These are phyloP conservation scores for Vinca minor DNA, from an alignment of 257 asterid genomes.

Conservation along the genomic window DNA sequence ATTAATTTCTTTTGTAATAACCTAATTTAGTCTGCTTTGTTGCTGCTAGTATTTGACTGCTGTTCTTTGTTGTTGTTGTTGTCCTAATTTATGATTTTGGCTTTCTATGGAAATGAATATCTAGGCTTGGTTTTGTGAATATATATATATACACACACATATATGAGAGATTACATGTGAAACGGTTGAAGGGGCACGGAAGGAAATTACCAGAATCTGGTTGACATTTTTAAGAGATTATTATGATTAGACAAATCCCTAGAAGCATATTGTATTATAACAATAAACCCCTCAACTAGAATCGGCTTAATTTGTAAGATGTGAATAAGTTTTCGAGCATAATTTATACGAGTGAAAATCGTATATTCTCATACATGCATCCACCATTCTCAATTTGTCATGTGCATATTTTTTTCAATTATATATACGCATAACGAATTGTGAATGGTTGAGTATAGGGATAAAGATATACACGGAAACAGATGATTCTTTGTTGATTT, in stretches of 20 bases:
- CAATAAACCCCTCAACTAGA: too few species aligned
- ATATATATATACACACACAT: slow-evolving; percentile 9
- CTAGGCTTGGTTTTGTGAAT: slow-evolving; percentile 10
- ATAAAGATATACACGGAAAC: too few species aligned
- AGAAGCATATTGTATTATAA: slow-evolving; percentile 19
- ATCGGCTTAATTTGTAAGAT: too few species aligned
- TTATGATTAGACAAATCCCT: slow-evolving; percentile 23
- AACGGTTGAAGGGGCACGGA: slow-evolving; percentile 28
- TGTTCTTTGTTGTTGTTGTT: slow-evolving; percentile 1
- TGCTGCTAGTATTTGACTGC: not conserved
- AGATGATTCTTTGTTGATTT: too few species aligned
- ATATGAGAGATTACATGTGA: slow-evolving; percentile 2
- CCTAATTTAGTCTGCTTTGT: not conserved
- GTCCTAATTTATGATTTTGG: slow-evolving; percentile 7
- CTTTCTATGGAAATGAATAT: slow-evolving; percentile 28
- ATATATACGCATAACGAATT: too few species aligned
- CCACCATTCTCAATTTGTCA: too few species aligned
- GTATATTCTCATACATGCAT: too few species aligned
- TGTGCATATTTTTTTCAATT: too few species aligned
- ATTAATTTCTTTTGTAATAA: not conserved
- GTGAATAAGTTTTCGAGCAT: too few species aligned
- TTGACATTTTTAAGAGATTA: slow-evolving; percentile 34
- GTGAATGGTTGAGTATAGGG: too few species aligned
- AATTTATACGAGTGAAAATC: too few species aligned
- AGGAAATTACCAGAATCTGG: slow-evolving; percentile 34